Evolutionary conservation across 2,329 filamentous ascomycete genomes (phyloP).

Genomic region (Verticillium zaregamsianum): DNA sequence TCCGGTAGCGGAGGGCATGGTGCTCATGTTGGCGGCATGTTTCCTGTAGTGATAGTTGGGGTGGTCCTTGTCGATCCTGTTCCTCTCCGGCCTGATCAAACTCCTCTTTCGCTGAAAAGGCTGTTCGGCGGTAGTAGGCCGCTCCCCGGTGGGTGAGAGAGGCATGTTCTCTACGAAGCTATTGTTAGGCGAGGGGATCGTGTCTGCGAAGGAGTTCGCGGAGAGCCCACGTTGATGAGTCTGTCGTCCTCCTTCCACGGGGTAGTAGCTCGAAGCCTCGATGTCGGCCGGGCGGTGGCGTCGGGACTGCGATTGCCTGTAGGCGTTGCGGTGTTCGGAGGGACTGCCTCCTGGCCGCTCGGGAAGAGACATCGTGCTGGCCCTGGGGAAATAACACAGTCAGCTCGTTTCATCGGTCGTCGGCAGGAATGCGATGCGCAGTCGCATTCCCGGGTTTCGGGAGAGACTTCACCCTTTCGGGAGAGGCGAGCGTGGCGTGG

Average conservation of each 20-base stretch:
- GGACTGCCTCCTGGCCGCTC: slow-evolving; percentile 60
- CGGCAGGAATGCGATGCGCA: not conserved
- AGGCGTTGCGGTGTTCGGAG: slow-evolving; percentile 58
- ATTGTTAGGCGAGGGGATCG: slow-evolving; percentile 50
- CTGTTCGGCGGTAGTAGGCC: slow-evolving; percentile 19
- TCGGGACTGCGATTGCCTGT: slow-evolving; percentile 65
- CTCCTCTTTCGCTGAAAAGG: slow-evolving; percentile 70
- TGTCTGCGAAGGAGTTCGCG: slow-evolving; percentile 54
- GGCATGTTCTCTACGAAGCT: slow-evolving; percentile 45
- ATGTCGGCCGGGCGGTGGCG: slow-evolving; percentile 64
- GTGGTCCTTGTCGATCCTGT: slow-evolving; percentile 78
- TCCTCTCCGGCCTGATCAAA: slow-evolving; percentile 83
- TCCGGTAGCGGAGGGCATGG: slow-evolving; percentile 85
- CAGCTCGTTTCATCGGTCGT: slow-evolving; percentile 4
- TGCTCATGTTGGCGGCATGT: slow-evolving; percentile 89
- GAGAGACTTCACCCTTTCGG: slow-evolving; percentile 15
- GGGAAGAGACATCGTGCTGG: slow-evolving; percentile 56
- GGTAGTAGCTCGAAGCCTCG: slow-evolving; percentile 57
- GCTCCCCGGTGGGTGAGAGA: slow-evolving; percentile 44
- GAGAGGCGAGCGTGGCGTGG: slow-evolving; percentile 7
- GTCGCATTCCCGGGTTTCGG: not conserved
- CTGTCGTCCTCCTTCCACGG: slow-evolving; percentile 17
- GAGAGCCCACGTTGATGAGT: slow-evolving; percentile 51
- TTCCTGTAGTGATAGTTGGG: slow-evolving; percentile 95
- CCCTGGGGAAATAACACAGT: slow-evolving; percentile 7